Base-by-base conservation (phyloP, 768 basidiomycete species). In the Serendipita sp. region DNA sequence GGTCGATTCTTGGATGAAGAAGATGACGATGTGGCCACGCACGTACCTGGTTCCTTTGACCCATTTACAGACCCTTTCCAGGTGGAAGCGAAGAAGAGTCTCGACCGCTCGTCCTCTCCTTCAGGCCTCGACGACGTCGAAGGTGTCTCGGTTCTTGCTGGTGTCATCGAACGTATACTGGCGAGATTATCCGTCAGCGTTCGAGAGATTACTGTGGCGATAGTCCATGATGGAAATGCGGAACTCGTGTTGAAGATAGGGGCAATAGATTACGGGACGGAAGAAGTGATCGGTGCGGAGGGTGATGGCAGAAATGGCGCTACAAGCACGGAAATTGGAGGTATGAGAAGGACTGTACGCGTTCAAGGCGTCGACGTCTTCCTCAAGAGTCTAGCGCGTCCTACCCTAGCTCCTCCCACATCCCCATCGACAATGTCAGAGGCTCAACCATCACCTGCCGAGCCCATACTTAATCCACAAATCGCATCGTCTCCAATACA, bases 71-170 rank as follows among this genome's bases (percentile, higher is more conserved):
- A 58, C 26, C 53, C 53, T 4, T 34, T 58, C 24, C 24, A 28
- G 17, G 31, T 28, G 11, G 24, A 58, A 9, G 26, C 30, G 26
- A 22, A 31, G 22, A 0, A 9, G 11, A 33, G 17, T 9, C 44
- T n/a, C n/a, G 60, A 33, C 50, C 42, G 26, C 33, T 53, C 7
- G 26, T 44, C 22, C 41, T 48, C n/a, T 20, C 14, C 38, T 7
- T 64, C 14, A 77, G 76, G 43, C 69, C 71, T 17, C 68, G 42
- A 53, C 24, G 84, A 86, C 56, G 68, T 72, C 28, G 65, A 68
- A 33, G 90, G 88, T 17, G 82, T 91, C 26, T 88, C 88, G 16
- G 74, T 93, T 56, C 86, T 93, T 70, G 83, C 91, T 30, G 80
- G 81, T 51, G 78, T 93, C 62, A 83, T 92, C 51, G 90, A 92